Conservation (phyloP, 257 asterid species). For the Ligustrum vulgare region DNA sequence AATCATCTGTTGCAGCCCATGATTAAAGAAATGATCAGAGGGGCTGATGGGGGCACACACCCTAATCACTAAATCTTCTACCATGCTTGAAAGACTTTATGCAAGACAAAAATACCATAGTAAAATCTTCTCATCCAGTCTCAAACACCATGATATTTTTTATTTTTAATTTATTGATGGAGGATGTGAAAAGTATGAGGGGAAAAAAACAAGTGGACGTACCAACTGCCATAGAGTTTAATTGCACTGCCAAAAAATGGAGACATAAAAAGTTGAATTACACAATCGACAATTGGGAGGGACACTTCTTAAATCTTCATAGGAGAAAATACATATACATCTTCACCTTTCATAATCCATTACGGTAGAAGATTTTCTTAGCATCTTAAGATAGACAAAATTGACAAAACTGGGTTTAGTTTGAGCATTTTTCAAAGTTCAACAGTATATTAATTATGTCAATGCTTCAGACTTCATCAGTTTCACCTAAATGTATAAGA, state of each 20-base stretch:
- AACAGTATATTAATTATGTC: not conserved
- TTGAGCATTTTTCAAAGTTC: not conserved
- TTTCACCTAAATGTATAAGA: not conserved
- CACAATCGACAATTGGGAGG: not conserved
- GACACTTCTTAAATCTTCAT: not conserved
- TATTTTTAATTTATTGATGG: no score
- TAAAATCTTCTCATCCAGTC: not conserved
- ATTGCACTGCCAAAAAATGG: not conserved
- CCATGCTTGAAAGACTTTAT: not conserved
- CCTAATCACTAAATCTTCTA: not conserved
- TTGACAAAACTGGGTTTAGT: not conserved
- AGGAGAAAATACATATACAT: not conserved
- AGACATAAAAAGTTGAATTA: no score
- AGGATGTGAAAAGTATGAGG: no score
- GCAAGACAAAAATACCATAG: not conserved
- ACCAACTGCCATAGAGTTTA: not conserved
- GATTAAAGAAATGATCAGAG: not conserved
- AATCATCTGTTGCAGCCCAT: not conserved
- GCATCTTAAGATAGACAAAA: not conserved
- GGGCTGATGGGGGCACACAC: not conserved
- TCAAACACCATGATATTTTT: not conserved
- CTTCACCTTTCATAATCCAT: not conserved
- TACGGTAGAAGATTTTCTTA: not conserved
- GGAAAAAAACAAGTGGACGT: no score
- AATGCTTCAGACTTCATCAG: not conserved